Conservation (phyloP, 371 early-diverging fungal genomes). For the Mucor ambiguus region DNA sequence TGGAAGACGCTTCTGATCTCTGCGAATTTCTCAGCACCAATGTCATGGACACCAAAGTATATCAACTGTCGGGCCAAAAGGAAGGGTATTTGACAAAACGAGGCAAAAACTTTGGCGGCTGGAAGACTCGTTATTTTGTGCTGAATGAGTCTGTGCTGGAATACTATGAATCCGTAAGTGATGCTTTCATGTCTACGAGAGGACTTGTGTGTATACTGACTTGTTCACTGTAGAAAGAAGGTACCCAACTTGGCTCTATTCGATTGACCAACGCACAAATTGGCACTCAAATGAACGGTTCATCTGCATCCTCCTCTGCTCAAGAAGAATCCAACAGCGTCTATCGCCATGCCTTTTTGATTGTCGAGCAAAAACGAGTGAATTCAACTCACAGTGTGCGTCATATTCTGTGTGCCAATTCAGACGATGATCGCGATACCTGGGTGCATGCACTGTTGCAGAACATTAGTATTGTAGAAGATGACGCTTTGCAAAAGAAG, state of each 20-base stretch:
- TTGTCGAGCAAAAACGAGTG: slow-evolving; percentile 70
- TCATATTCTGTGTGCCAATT: slow-evolving; percentile 88
- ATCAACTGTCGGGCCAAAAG: slow-evolving; percentile 44
- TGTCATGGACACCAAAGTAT: slow-evolving; percentile 50
- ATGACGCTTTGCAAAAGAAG: slow-evolving; percentile 15
- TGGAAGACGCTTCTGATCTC: slow-evolving; percentile 69
- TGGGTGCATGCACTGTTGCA: slow-evolving; percentile 78
- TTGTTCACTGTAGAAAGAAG: slow-evolving; percentile 59
- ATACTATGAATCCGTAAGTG: slow-evolving; percentile 72
- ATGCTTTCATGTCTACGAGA: not conserved
- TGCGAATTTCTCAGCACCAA: slow-evolving; percentile 78
- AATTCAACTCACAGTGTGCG: slow-evolving; percentile 64
- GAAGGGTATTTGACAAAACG: slow-evolving; percentile 85
- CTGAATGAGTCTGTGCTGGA: slow-evolving; percentile 65
- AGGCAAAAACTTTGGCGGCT: slow-evolving; percentile 88
- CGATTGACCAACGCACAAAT: slow-evolving; percentile 56
- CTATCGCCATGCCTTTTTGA: slow-evolving; percentile 80
- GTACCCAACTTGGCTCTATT: slow-evolving; percentile 57
- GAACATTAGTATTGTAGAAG: slow-evolving; percentile 47
- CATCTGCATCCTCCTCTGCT: slow-evolving; percentile 23
- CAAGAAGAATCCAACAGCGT: slow-evolving; percentile 55
- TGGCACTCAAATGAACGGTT: slow-evolving; percentile 46
- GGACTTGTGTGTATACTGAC: too few species aligned
- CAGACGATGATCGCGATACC: slow-evolving; percentile 85
- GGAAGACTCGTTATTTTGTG: slow-evolving; percentile 86